These are phyloP conservation scores for Phlebiopsis flavidoalba DNA, from an alignment of 768 basidiomycete species.

Conservation along the genomic window DNA sequence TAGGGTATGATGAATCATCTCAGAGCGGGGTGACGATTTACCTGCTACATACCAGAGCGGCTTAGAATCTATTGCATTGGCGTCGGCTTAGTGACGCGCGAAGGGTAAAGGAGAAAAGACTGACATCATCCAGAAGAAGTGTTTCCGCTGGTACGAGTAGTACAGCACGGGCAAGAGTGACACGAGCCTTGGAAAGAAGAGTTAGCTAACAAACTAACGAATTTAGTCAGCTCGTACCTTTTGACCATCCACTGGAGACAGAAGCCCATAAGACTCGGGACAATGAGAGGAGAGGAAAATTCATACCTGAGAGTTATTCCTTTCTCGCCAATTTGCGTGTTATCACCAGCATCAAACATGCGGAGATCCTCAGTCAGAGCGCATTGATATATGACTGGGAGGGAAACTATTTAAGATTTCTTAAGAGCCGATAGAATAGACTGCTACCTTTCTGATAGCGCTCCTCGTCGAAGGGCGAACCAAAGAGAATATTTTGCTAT, in stretches of 20 bases:
- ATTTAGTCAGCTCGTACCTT: constrained; percentile 29
- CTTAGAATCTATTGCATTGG: neutral
- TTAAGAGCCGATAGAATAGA: neutral
- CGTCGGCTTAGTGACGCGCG: neutral
- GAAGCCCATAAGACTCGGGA: neutral
- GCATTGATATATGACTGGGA: constrained; percentile 31
- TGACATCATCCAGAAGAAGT: constrained; percentile 36
- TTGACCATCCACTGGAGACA: constrained; percentile 10
- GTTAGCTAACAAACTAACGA: constrained; percentile 20
- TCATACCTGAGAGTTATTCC: constrained; percentile 27
- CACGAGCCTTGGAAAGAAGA: constrained; percentile 26
- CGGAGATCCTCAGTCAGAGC: constrained; percentile 25
- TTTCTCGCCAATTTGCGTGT: constrained; percentile 38
- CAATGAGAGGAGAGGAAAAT: neutral
- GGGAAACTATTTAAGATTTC: neutral
- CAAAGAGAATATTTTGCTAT: constrained; percentile 1
- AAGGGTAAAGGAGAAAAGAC: neutral
- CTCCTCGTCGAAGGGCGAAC: neutral
- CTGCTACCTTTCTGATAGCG: neutral
- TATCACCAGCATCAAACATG: constrained; percentile 28
- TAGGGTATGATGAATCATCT: neutral
- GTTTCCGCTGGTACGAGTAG: constrained; percentile 31
- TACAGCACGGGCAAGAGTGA: constrained; percentile 38
- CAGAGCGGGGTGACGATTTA: constrained; percentile 14
- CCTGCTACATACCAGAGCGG: constrained; percentile 28